Base-by-base conservation (phyloP, 495 filamentous ascomycete genomes). In the Amniculicola lignicola region DNA sequence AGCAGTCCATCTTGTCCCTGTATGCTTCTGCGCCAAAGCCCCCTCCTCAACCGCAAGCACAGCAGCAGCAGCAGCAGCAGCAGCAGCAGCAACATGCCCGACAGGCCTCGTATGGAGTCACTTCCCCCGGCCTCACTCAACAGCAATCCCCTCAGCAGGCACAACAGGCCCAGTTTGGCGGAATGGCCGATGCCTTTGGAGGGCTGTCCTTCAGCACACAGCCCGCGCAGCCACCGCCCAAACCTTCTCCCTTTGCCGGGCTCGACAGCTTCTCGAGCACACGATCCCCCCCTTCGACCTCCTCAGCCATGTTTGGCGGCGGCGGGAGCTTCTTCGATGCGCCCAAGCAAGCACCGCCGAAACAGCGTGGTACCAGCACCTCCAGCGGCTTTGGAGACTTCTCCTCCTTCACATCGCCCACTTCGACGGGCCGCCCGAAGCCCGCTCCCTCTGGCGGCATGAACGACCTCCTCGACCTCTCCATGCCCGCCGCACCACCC, bases 1-100 rank as follows among this genome's bases (percentile, higher is more conserved):
- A 97, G 69, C 91, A 96, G 68, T 96, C 92, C 11, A 98, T 98
- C 51, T 73, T 98, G 10, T 97, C 94, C 2, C 77, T 98, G 6
- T 98, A 98, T 66, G 88, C 93, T 29, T 89, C 91, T 35, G 85
- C 35, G 18, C 64, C 69, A 11, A 68, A 65, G 28, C 64, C 48
- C 10, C 24, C 57, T 51, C 87, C 86, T 15, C 78, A 80, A 53
- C 79, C 83, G 33, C 85, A 86, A 61, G 77, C 76, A 9, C 82
- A 80, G 45, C 77, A 79, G 54, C 83, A 84, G n/a, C n/a, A n/a
- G n/a, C n/a, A n/a, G 16, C 78, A 80, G 51, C 79, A 82, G 31
- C 85, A 85, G 61, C 78, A 76, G 10, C 82, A 80, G 45, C 78
- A 79, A 55, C 83, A 84, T 22, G 80, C 74, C 40, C 82, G 73